Percentiles rank a stretch among this genome's conserved stretches.
phyloP scores from a whole-genome alignment of 208 protist species.

The Balamuthia mandrillaris region DNA sequence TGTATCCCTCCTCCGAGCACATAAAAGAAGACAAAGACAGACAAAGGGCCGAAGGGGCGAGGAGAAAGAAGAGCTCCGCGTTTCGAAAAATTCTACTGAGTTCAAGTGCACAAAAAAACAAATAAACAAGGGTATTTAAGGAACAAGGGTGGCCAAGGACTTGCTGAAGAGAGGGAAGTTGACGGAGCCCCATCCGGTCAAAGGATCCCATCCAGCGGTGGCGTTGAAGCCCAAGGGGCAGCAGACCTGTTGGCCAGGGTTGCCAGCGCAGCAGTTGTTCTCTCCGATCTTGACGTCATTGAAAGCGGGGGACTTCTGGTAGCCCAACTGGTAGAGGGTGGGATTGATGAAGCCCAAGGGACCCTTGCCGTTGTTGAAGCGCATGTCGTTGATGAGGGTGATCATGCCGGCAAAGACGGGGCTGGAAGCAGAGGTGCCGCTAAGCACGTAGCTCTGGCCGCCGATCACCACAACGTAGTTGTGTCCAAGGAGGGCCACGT shows the following conservation, averaged over 20 bases:
- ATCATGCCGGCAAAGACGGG: slow-evolving; percentile 58
- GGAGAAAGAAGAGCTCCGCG: no score
- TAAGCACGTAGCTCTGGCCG: neutral
- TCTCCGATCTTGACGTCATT: slow-evolving; percentile 55
- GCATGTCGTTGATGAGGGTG: slow-evolving; percentile 41
- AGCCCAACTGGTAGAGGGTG: slow-evolving; percentile 38
- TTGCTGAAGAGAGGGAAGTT: slow-evolving; percentile 9
- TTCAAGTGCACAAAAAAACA: no score
- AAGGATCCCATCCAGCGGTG: slow-evolving; percentile 46
- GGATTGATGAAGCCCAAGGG: slow-evolving; percentile 62
- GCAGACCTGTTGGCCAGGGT: neutral
- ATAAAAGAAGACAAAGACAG: no score
- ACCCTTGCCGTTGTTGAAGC: neutral
- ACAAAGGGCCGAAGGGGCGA: no score
- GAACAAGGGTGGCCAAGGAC: no score
- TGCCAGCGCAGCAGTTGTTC: slow-evolving; percentile 55
- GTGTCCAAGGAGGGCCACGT: slow-evolving; percentile 56
- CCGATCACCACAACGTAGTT: slow-evolving; percentile 43
- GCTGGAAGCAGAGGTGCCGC: slow-evolving; percentile 52
- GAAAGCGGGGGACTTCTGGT: neutral
- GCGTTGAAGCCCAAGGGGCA: slow-evolving; percentile 49
- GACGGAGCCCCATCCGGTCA: slow-evolving; percentile 43
- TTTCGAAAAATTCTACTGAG: no score
- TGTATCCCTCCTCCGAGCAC: no score
- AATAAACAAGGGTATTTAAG: no score